phyloP scores from a whole-genome alignment of 2,329 filamentous ascomycete species.

The Monilinia laxa region DNA sequence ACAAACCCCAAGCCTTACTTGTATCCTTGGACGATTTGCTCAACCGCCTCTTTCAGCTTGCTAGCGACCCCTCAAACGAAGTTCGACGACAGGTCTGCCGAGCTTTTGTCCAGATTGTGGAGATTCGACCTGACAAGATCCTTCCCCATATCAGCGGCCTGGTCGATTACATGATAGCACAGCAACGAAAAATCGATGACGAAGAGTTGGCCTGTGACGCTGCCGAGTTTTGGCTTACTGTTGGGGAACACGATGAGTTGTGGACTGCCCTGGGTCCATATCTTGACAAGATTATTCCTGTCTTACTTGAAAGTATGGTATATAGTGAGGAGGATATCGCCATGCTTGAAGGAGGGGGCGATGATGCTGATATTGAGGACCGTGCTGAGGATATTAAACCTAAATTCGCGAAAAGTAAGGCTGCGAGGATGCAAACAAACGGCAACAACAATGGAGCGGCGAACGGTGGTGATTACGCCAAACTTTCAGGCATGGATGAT shows the following conservation, averaged over 20 bases:
- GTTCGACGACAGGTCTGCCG: conserved; percentile 92
- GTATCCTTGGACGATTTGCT: conserved; percentile 79
- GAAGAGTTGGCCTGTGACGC: conserved; percentile 90
- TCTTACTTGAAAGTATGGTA: conserved; percentile 91
- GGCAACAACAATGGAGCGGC: conserved; percentile 52
- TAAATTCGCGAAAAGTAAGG: conserved; percentile 74
- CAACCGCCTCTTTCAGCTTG: conserved; percentile 77
- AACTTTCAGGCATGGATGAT: conserved; percentile 50
- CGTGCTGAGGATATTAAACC: conserved; percentile 88
- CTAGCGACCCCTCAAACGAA: conserved; percentile 73
- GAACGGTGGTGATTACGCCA: conserved; percentile 56
- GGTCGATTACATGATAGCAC: conserved; percentile 88
- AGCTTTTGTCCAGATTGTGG: conserved; percentile 87
- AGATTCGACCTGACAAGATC: conserved; percentile 86
- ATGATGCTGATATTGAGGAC: conserved; percentile 91
- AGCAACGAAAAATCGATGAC: conserved; percentile 79
- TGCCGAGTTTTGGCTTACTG: conserved; percentile 94
- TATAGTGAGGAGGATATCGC: conserved; percentile 93
- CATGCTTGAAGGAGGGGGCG: conserved; percentile 76
- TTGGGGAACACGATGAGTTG: conserved; percentile 82
- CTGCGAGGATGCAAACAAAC: conserved; percentile 45
- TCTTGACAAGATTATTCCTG: conserved; percentile 81
- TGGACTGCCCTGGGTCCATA: conserved; percentile 75
- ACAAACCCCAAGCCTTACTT: conserved; percentile 78
- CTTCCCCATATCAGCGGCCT: conserved; percentile 82